Percentiles rank a stretch among this genome's conserved stretches.
Evolutionary conservation across 345 rosid species (phyloP).

Genomic region (Lepidium aucheri): DNA sequence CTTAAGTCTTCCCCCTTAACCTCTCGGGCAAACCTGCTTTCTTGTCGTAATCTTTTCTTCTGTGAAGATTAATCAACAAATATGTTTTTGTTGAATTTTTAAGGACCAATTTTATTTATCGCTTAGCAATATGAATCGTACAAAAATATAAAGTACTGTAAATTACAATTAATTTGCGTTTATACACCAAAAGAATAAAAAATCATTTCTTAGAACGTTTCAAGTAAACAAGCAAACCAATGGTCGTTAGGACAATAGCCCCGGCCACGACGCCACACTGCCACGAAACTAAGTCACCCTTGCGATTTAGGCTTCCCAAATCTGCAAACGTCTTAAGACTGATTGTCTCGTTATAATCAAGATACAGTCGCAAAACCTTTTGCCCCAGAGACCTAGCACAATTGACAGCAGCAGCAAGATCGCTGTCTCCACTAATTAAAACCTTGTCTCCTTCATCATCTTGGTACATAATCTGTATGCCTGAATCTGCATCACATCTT

Average conservation of each 20-base stretch:
- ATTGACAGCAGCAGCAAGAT: conserved; percentile 60
- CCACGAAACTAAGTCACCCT: conserved; percentile 7
- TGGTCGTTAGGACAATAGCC: conserved; percentile 10
- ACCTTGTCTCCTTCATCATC: conserved; percentile 95
- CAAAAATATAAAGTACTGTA: background rate
- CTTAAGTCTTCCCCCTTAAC: conserved; percentile 93
- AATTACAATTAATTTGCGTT: background rate
- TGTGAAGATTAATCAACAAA: too few species aligned
- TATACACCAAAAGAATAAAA: background rate
- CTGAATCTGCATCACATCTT: conserved; percentile 29
- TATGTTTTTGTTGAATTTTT: background rate
- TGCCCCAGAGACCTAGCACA: conserved; percentile 56
- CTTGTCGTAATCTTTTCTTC: too few species aligned
- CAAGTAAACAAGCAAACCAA: conserved; percentile 17
- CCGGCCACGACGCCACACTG: conserved; percentile 5
- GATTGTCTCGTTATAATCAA: conserved; percentile 7
- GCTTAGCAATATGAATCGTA: background rate
- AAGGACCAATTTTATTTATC: background rate
- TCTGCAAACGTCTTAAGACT: background rate
- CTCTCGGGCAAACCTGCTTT: conserved; percentile 84
- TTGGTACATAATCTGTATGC: conserved; percentile 42
- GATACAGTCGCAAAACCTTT: conserved; percentile 31
- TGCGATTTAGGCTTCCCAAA: background rate
- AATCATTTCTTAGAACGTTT: conserved; percentile 27
- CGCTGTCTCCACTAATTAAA: conserved; percentile 60